Base-by-base conservation (phyloP, 2,329 filamentous ascomycete genomes). In the Ramularia endophylla region DNA sequence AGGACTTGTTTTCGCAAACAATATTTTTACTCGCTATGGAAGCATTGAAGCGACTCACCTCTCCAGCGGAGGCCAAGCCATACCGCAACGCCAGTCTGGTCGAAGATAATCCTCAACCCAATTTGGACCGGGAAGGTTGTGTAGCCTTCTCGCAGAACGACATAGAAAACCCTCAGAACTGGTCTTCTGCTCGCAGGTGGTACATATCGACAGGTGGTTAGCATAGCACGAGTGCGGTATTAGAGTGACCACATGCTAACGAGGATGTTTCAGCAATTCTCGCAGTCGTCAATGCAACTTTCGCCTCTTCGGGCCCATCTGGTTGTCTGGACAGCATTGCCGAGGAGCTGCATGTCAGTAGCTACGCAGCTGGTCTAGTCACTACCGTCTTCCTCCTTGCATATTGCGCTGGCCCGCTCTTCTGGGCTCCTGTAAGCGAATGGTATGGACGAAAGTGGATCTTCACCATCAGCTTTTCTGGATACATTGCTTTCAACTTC, bases 371-470 rank as follows among this genome's bases (percentile, higher is more conserved):
- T 4, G 52, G 53, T 8, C 46, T 61, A 20, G 60, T 60, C n/a
- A 49, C 60, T 8, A 61, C 60, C 2, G 46, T 61, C 2, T 62
- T 63, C 41, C 42, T 63, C 13, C 50, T 63, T 1, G 59, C 58
- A n/a, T 85, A 82, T 54, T 74, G 81, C 15, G 69, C 73, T 2
- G 78, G 78, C 0, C 77, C 77, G 0, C 60, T 82, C 7, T 60
- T 82, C 9, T 83, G 80, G 69, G 81, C 78, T 0, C 82, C 81
- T 0, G 57, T 84, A 3, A 81, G 75, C 31, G 81, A 85, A 56
- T 78, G 83, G 44, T 75, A 74, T 43, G 80, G 81, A 7, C 69
- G 80, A 11, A 65, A 72, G 44, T 65, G 63, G 49, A 68, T 78
- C 34, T 74, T 77, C 49, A 71, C 74, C 54, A 50, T 55, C 36